Evolutionary conservation across 495 filamentous ascomycete species (phyloP).

Genomic region (Cladorrhinum samala): DNA sequence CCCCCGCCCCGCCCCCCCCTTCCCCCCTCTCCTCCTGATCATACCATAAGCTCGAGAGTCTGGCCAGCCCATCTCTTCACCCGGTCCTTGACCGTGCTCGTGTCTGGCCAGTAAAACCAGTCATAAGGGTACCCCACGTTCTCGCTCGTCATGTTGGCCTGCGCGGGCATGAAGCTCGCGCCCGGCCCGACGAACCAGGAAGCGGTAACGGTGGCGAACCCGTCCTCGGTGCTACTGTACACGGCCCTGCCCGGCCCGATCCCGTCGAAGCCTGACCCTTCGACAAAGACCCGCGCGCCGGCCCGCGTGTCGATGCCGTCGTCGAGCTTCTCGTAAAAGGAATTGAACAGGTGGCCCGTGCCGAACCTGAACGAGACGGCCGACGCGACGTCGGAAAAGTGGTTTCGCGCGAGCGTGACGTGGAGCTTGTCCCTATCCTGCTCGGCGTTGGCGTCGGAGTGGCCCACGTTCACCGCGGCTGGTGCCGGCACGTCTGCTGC

Average conservation of each 20-base stretch:
- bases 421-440: constrained; percentile 47
- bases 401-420: constrained; percentile 54
- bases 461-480: too few species aligned
- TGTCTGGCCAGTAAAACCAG: constrained; percentile 2
- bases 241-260: background rate
- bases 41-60: constrained; percentile 6
- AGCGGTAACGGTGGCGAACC: background rate
- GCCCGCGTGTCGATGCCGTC: background rate
- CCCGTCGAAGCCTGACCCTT: constrained; percentile 3
- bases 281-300: constrained; percentile 3
- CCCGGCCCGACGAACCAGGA: background rate
- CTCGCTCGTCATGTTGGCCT: background rate
- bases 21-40: too few species aligned
- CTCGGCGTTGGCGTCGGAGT: constrained; percentile 42
- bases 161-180: background rate
- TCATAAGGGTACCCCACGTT: constrained; percentile 12
- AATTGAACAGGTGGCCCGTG: constrained; percentile 43
- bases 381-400: constrained; percentile 53
- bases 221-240: background rate
- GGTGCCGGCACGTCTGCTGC: too few species aligned
- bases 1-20: too few species aligned
- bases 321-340: background rate
- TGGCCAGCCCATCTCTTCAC: constrained; percentile 5
- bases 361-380: constrained; percentile 54
- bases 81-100: background rate